Evolutionary conservation across 2,329 filamentous ascomycete genomes (phyloP), one percentile per base, ranked within the genome.

Genomic region (Nemania sp.): DNA sequence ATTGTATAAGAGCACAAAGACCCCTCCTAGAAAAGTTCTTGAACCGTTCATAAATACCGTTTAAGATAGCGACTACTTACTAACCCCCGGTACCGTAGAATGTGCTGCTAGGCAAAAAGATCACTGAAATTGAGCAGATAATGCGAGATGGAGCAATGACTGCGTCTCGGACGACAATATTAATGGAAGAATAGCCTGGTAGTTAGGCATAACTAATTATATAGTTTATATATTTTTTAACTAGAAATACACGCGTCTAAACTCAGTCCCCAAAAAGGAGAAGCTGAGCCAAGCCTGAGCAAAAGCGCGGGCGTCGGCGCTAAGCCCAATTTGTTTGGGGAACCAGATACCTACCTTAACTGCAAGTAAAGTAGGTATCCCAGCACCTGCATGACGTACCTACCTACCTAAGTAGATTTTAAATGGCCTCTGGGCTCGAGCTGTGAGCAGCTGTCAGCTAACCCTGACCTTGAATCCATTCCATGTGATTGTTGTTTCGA

Each of bases 381-480:
- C 15, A 39, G 11, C 15, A 4, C 35, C 35, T 46, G 49, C 46
- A 57, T 61, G 54, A 58, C 54, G 43, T 50, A 50, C n/a, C n/a
- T n/a, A n/a, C n/a, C n/a, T n/a, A n/a, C n/a, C n/a, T n/a, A n/a
- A n/a, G n/a, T n/a, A n/a, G n/a, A 53, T 53, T 20, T 46, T 12
- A 49, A 49, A 21, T 35, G 17, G 2, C 37, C 12, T 48, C 18
- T 43, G 42, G 21, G 21, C 20, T 35, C 42, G 29, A 34, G 35
- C 21, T 29, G 25, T 29, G n/a, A n/a, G n/a, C 25, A 29, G 25
- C 25, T 29, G 25, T 29, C 25, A 29, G 25, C 25, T n/a, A n/a
- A n/a, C n/a, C n/a, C n/a, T n/a, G n/a, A n/a, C n/a, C n/a, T n/a
- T n/a, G n/a, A n/a, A n/a, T n/a, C n/a, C n/a, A n/a, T n/a, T n/a